Evolutionary conservation across 768 basidiomycete genomes (phyloP).

Genomic region (Holtermanniella nyarrowii): DNA sequence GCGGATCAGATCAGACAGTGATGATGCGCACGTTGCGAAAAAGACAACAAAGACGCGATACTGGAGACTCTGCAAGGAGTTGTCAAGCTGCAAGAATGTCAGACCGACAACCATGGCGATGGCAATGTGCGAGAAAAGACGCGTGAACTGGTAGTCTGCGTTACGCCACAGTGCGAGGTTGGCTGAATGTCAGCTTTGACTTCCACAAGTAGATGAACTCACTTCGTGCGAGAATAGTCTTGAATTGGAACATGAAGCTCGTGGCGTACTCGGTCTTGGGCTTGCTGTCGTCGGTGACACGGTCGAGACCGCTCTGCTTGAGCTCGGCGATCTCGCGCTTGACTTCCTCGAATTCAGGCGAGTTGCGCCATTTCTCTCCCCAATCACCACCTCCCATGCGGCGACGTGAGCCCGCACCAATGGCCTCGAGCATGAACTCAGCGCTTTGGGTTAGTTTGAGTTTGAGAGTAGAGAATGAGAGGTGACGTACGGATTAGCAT

Average conservation of each 20-base stretch:
- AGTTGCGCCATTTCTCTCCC: constrained; percentile 74
- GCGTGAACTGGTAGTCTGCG: constrained; percentile 74
- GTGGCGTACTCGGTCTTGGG: constrained; percentile 46
- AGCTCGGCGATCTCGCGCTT: constrained; percentile 46
- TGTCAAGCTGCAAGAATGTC: constrained; percentile 66
- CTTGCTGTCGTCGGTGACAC: constrained; percentile 11
- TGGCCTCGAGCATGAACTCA: constrained; percentile 36
- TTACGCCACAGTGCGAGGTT: constrained; percentile 67
- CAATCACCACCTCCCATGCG: constrained; percentile 67
- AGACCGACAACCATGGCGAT: constrained; percentile 50
- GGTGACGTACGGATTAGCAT: constrained; percentile 53
- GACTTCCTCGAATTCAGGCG: constrained; percentile 48
- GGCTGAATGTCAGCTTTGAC: constrained; percentile 27
- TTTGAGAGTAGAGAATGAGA: background rate
- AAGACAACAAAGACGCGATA: constrained; percentile 66
- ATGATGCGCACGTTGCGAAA: too few species aligned
- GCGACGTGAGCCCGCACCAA: constrained; percentile 55
- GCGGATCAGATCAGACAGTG: too few species aligned
- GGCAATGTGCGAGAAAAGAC: constrained; percentile 61
- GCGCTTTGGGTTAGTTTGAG: too few species aligned
- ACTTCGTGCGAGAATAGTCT: constrained; percentile 54
- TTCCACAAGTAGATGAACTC: constrained; percentile 1
- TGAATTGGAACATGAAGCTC: constrained; percentile 62
- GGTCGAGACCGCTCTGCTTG: constrained; percentile 36
- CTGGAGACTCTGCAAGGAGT: constrained; percentile 53